Conservation (phyloP, 192 early-diverging fungal species). For the Lobulomyces angularis region DNA sequence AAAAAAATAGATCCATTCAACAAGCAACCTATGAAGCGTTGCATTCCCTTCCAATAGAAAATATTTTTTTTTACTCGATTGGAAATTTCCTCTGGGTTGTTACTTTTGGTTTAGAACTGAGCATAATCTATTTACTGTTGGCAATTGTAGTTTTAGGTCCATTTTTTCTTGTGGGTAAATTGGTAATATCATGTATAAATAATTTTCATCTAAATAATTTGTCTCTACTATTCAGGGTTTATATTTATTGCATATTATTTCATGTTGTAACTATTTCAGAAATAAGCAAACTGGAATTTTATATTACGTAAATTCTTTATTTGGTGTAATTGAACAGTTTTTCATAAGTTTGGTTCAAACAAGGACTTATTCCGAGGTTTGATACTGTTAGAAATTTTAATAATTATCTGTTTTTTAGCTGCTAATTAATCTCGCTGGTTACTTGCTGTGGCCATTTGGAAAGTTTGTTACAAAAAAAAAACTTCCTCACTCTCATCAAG, state of each 20-base stretch:
- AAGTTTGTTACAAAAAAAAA: conserved; percentile 68
- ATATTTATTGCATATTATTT: too few species aligned
- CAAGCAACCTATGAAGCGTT: conserved; percentile 66
- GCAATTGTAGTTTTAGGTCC: conserved; percentile 43
- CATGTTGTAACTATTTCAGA: too few species aligned
- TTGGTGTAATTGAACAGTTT: too few species aligned
- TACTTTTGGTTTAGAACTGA: conserved; percentile 83
- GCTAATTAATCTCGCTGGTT: conserved; percentile 61
- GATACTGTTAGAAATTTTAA: background rate
- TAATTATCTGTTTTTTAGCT: conserved; percentile 33
- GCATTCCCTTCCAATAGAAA: conserved; percentile 42
- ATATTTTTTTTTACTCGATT: conserved; percentile 44
- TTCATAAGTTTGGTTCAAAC: too few species aligned
- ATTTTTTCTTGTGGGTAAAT: conserved; percentile 17
- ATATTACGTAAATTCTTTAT: too few species aligned
- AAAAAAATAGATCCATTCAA: conserved; percentile 78
- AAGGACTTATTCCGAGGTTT: background rate
- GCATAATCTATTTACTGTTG: conserved; percentile 46
- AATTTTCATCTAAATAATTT: too few species aligned
- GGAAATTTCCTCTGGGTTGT: conserved; percentile 84
- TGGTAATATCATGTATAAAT: too few species aligned
- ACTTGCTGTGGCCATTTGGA: conserved; percentile 95
- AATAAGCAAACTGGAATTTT: too few species aligned
- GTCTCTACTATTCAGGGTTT: too few species aligned
- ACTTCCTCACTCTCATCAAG: too few species aligned